A percentile compares a stretch with the other conserved stretches of the same genome.
phyloP scores from a whole-genome alignment of 164 flowering plant species.

The Tetracentron sinense region DNA sequence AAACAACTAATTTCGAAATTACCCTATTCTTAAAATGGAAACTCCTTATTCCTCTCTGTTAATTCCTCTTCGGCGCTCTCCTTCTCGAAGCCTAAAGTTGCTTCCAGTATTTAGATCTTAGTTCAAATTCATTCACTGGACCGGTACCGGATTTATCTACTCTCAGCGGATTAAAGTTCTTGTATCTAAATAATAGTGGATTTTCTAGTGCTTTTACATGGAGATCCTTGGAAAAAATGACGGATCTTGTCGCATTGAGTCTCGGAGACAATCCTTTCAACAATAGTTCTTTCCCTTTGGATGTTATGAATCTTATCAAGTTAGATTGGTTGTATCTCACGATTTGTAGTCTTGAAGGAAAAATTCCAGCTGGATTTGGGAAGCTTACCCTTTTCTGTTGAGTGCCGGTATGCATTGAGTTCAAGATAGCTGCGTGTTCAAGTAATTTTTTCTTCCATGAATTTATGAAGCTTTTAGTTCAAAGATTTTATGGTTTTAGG shows the following conservation, averaged over 20 bases:
- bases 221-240: constrained; percentile 42
- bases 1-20: too few relatives aligned
- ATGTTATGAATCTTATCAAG: constrained; percentile 40
- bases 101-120: constrained; percentile 49
- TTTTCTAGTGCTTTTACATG: constrained; percentile 65
- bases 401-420: too few relatives aligned
- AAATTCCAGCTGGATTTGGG: constrained; percentile 59
- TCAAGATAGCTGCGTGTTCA: too few relatives aligned
- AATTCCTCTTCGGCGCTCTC: too few relatives aligned
- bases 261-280: constrained; percentile 66
- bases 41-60: too few relatives aligned
- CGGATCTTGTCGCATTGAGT: constrained; percentile 33
- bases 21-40: too few relatives aligned
- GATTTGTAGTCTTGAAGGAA: constrained; percentile 60
- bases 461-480: too few relatives aligned
- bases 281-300: constrained; percentile 42
- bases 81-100: too few relatives aligned
- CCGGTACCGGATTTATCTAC: constrained; percentile 48
- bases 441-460: too few relatives aligned
- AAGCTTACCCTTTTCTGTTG: too few relatives aligned
- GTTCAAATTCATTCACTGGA: constrained; percentile 43
- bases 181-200: constrained; percentile 45
- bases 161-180: constrained; percentile 21
- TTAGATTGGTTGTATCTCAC: constrained; percentile 60
- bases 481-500: too few relatives aligned